phyloP scores from a whole-genome alignment of 2,329 filamentous ascomycete species.

The Fonsecaea monophora region DNA sequence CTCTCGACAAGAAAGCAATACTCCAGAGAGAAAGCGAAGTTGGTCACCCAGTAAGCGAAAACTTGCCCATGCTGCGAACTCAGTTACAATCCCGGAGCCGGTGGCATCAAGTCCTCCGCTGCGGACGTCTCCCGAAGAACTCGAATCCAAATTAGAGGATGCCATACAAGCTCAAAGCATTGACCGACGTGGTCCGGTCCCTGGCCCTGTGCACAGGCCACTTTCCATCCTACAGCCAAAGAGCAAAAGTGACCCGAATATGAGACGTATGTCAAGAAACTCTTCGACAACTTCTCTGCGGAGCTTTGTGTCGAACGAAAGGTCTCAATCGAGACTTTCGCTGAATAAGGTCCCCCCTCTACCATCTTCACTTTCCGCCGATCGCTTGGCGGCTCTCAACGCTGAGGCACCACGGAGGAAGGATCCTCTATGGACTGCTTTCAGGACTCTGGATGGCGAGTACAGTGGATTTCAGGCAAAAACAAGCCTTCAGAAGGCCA shows the following conservation, averaged over 20 bases:
- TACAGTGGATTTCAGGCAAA: constrained; percentile 70
- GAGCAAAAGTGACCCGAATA: constrained; percentile 44
- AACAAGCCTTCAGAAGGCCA: constrained; percentile 74
- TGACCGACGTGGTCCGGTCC: background rate
- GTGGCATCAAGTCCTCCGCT: constrained; percentile 26
- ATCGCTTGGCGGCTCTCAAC: constrained; percentile 43
- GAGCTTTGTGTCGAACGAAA: constrained; percentile 55
- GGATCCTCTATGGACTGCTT: constrained; percentile 73
- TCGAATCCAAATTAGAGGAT: background rate
- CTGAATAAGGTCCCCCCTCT: constrained; percentile 57
- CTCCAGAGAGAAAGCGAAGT: constrained; percentile 39
- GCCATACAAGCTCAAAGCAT: constrained; percentile 4
- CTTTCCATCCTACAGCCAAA: constrained; percentile 50
- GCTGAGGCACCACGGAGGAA: constrained; percentile 61
- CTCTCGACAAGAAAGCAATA: constrained; percentile 43
- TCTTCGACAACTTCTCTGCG: constrained; percentile 51
- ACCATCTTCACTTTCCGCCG: constrained; percentile 49
- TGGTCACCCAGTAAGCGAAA: constrained; percentile 34
- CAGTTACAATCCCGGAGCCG: constrained; percentile 28
- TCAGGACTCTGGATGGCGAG: constrained; percentile 71
- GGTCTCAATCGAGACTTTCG: constrained; percentile 51
- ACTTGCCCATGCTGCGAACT: constrained; percentile 12
- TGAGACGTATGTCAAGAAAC: constrained; percentile 46
- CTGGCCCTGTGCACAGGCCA: constrained; percentile 44
- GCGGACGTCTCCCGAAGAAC: constrained; percentile 12